Conservation (phyloP, 1,139 yeast genomes). For the Candida tetrigidarum region DNA sequence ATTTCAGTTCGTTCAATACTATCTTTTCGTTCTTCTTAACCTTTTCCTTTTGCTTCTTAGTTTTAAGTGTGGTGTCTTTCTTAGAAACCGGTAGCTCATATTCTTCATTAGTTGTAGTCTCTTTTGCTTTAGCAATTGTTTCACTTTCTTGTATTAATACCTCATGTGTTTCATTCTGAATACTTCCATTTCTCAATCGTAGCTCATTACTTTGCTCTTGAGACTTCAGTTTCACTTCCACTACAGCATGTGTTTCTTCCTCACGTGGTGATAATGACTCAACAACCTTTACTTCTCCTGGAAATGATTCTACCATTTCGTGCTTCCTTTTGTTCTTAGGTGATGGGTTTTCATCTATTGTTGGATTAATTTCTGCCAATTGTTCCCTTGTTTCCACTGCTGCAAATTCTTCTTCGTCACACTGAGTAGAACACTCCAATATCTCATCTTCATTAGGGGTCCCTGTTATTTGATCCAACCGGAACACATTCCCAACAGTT, state of each 20-base stretch:
- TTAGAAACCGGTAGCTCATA: neutral
- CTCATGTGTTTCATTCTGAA: too few species aligned
- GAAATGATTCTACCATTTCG: neutral
- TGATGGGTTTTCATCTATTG: too few species aligned
- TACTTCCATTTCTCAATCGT: neutral
- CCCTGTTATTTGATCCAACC: neutral
- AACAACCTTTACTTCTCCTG: neutral
- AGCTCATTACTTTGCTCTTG: too few species aligned
- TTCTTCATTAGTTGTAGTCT: neutral
- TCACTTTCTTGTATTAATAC: too few species aligned
- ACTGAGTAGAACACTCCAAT: slow-evolving; percentile 14
- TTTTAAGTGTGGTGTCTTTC: neutral
- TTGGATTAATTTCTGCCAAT: too few species aligned
- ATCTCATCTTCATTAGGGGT: slow-evolving; percentile 11
- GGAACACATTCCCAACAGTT: neutral
- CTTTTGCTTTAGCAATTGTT: neutral
- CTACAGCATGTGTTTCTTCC: neutral
- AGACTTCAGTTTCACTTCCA: slow-evolving; percentile 1
- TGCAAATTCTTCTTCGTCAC: slow-evolving; percentile 4
- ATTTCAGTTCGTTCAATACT: neutral
- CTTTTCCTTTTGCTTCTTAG: neutral
- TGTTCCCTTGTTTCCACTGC: neutral
- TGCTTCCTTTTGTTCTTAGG: neutral
- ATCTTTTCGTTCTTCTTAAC: neutral
- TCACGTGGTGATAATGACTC: neutral